Conservation (phyloP, 352 stramenopile genomes). For the Globisporangium rhizosaccharum region DNA sequence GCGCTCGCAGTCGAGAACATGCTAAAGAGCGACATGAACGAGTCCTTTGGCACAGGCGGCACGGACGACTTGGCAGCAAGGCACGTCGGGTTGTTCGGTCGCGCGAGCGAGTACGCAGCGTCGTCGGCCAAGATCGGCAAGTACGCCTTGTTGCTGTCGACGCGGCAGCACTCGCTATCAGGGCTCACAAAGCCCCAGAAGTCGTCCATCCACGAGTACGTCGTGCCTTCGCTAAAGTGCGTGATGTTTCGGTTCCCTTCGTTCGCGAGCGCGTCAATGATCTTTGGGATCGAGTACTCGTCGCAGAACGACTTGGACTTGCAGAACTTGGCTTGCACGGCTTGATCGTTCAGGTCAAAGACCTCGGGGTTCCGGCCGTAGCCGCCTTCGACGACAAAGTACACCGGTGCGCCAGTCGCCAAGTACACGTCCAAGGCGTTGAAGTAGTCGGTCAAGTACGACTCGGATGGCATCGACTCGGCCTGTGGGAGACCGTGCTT, state of each 20-base stretch:
- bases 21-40: constrained; percentile 66
- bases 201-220: constrained; percentile 72
- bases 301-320: constrained; percentile 54
- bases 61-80: constrained; percentile 23
- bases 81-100: constrained; percentile 30
- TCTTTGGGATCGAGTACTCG: constrained; percentile 51
- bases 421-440: constrained; percentile 41
- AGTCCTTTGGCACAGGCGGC: constrained; percentile 35
- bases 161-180: constrained; percentile 59
- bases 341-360: constrained; percentile 30
- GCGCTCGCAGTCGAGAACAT: constrained; percentile 53
- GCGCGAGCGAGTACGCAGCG: constrained; percentile 18
- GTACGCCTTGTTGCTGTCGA: constrained; percentile 40
- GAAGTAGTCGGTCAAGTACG: constrained; percentile 55
- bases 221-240: constrained; percentile 38
- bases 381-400: constrained; percentile 66
- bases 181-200: constrained; percentile 64
- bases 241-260: constrained; percentile 26
- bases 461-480: constrained; percentile 50
- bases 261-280: constrained; percentile 39
- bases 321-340: constrained; percentile 44
- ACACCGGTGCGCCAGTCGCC: constrained; percentile 38
- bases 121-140: constrained; percentile 32
- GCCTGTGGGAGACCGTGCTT: constrained; percentile 43
- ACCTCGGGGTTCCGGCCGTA: constrained; percentile 38